Evolutionary conservation across 106 monocot genomes (phyloP), one percentile per base, ranked within the genome.

Genomic region (Allium cepa): DNA sequence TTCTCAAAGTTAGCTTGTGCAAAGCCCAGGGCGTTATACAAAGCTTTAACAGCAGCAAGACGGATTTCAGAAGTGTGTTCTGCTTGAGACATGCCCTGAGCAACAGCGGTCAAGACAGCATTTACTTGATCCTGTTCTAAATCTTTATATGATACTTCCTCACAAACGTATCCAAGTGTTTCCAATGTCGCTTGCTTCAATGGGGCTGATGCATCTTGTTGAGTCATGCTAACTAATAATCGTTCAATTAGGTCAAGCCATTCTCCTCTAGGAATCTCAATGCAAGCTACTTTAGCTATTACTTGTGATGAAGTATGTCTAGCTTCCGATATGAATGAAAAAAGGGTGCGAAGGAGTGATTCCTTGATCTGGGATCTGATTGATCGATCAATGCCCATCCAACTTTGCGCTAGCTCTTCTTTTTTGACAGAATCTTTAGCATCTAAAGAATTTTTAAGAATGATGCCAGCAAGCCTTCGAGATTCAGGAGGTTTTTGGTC

Each of bases 91-190:
- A 75, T 75, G 18, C 75, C 75, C 17, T 75, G 68, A 8, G 62
- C 75, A 36, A 75, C 75, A 47, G 75, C 75, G 46, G 75, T 75
- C 15, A 75, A 69, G 9, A 75, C 68, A 18, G 68, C 62, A 60
- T 75, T 75, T 62, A 75, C 75, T 75, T 75, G 53, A 45, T 68
- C 55, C 52, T 75, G 75, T 53, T 75, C 75, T 55, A 75, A 68
- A 47, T 69, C 75, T 47, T 75, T 56, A 69, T 68, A 60, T 26
- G 75, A 75, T 13, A 75, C 66, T 46, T 75, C 75, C 53, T 75
- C 75, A 55, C 75, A 75, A 10, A 75, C 52, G 62, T 75, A 75
- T 8, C 75, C 75, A 0, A 75, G 62, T 8, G 75, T 62, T 49
- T 75, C 68, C 53, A 75, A 62, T 11, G 69, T 75, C 17, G 75